Conservation (phyloP, 805 yeast species). For the Candida methanosorbosa region DNA sequence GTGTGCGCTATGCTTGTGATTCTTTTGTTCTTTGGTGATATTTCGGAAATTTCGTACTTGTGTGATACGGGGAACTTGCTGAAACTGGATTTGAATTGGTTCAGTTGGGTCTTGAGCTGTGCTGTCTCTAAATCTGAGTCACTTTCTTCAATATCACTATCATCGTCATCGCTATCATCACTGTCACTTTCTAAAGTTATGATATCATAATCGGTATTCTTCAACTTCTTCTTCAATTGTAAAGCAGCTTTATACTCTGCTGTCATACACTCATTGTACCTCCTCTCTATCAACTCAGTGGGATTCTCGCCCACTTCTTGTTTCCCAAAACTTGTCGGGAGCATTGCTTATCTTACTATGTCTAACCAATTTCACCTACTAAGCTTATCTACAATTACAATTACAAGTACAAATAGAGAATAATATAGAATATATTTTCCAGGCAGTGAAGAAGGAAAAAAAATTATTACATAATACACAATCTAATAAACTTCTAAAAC, state of each 20-base stretch:
- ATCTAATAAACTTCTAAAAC: constrained; percentile 82
- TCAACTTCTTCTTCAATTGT: neutral
- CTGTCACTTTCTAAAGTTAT: constrained; percentile 3
- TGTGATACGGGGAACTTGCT: constrained; percentile 24
- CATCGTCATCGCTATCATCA: constrained; percentile 3
- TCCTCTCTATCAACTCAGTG: neutral
- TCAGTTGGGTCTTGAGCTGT: constrained; percentile 17
- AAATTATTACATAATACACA: no score
- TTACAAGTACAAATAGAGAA: no score
- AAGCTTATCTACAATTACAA: no score
- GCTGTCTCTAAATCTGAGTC: constrained; percentile 8
- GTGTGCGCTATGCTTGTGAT: no score
- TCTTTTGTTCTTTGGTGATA: no score
- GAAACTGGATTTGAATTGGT: constrained; percentile 3
- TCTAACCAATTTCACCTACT: no score
- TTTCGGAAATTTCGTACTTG: constrained; percentile 17
- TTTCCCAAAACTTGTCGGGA: constrained; percentile 12
- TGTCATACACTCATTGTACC: neutral
- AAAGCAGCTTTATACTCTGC: neutral
- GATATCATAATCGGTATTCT: no score
- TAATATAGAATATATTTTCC: no score
- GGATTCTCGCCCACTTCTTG: neutral
- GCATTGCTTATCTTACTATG: no score
- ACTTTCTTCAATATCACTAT: constrained; percentile 5
- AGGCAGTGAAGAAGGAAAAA: no score